Conservation (phyloP, 768 basidiomycete species). For the Neoboletus brunneissimus region DNA sequence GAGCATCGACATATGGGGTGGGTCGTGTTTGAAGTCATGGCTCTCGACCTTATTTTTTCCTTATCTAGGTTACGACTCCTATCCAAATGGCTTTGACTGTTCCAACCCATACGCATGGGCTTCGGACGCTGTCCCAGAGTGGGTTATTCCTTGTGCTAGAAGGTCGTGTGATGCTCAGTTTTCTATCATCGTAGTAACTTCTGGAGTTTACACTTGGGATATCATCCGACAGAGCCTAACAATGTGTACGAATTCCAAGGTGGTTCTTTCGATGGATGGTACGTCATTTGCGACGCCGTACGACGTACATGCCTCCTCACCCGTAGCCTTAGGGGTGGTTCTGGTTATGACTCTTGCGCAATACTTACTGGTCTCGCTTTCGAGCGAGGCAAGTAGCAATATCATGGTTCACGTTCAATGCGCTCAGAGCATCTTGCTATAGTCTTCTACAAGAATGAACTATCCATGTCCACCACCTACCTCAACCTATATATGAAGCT, state of each 20-base stretch:
- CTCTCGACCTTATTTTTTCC: not conserved
- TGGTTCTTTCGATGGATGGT: slow-evolving; percentile 54
- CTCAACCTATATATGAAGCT: slow-evolving; percentile 50
- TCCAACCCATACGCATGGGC: slow-evolving; percentile 45
- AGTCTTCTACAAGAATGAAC: slow-evolving; percentile 24
- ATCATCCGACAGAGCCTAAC: slow-evolving; percentile 23
- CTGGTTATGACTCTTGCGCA: slow-evolving; percentile 21
- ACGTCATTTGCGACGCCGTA: slow-evolving; percentile 33
- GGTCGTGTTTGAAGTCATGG: not conserved
- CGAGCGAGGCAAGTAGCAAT: slow-evolving; percentile 18
- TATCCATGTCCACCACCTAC: slow-evolving; percentile 15
- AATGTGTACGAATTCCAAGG: slow-evolving; percentile 33
- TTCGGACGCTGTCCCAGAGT: slow-evolving; percentile 42
- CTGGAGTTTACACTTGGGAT: slow-evolving; percentile 39
- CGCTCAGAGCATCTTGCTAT: not conserved
- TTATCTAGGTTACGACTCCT: slow-evolving; percentile 26
- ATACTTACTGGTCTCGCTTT: slow-evolving; percentile 25
- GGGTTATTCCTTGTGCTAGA: not conserved
- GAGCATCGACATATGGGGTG: slow-evolving; percentile 50
- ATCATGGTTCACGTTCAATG: not conserved
- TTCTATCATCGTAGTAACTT: slow-evolving; percentile 19
- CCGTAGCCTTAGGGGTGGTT: slow-evolving; percentile 19
- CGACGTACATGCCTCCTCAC: not conserved
- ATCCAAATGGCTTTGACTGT: slow-evolving; percentile 57
- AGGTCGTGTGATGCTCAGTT: not conserved